Base-by-base conservation (phyloP, 768 basidiomycete genomes). In the Wakefieldia striispora region DNA sequence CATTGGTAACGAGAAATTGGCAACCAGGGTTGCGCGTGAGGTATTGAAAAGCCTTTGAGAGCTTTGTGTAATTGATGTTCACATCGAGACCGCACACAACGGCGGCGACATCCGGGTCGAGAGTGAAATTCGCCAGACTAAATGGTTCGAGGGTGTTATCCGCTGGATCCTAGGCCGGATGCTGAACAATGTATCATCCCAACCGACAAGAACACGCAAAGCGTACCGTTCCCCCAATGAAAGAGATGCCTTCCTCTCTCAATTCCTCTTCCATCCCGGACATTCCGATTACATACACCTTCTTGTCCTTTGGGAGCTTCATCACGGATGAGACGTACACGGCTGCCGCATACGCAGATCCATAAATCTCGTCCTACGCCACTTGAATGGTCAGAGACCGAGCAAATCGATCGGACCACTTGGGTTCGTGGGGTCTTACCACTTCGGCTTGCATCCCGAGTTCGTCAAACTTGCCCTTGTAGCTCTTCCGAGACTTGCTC, bases 241-340 rank as follows among this genome's bases (percentile, higher is more conserved):
- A 83, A 14, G 76, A 61, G 50, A 97, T 78, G 16, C 93, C 95
- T 62, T 97, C 95, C 35, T 85, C 81, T n/a, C 73, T 76, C 52
- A 99, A 74, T 69, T 99, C 95, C 59, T 98, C 90, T 70, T 98
- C 95, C 26, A 99, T 70, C 0, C 95, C 97, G 27, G 74, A 67
- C 82, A 90, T 88, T 11, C 95, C 95, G 53, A 99, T 88, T 14
- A 98, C 94, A 71, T 94, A 99, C 13, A 94, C 95, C 68, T 88
- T 91, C 74, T 97, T 92, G 64, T 88, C 79, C 62, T 86, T 90
- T 10, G 93, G 90, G 53, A 99, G 77, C 49, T 91, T 87, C 58
- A 95, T 75, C 12, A 97, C 88, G 35, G 90, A 83, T 0, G 94
- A 95, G 21, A 97, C 72, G 69, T 97, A 90, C 31, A 87, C 83